These are phyloP conservation scores for Meyerozyma elateridarum DNA, from an alignment of 1,139 yeast species.

Conservation along the genomic window DNA sequence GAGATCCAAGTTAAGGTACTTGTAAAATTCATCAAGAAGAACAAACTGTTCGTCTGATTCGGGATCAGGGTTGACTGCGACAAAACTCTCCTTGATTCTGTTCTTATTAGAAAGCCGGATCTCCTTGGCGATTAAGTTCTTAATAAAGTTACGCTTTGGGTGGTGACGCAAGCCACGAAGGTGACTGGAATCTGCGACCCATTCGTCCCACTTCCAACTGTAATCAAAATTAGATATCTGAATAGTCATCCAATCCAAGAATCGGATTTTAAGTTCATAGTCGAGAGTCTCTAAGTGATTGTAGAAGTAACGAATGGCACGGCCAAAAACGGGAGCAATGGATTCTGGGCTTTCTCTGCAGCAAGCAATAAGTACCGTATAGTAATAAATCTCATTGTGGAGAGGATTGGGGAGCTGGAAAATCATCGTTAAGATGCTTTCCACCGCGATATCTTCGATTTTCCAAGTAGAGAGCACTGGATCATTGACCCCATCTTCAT, in stretches of 20 bases:
- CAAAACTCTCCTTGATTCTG: slow-evolving; percentile 71
- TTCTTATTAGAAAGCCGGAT: slow-evolving; percentile 68
- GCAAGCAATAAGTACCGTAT: slow-evolving; percentile 82
- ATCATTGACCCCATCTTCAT: slow-evolving; percentile 34
- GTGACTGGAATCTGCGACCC: slow-evolving; percentile 59
- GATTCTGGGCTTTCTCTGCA: slow-evolving; percentile 86
- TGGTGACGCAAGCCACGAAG: slow-evolving; percentile 44
- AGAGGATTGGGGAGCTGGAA: slow-evolving; percentile 68
- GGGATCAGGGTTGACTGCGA: slow-evolving; percentile 33
- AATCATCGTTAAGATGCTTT: slow-evolving; percentile 72
- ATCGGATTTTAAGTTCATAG: slow-evolving; percentile 68
- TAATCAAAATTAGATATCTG: slow-evolving; percentile 92
- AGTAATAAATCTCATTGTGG: slow-evolving; percentile 73
- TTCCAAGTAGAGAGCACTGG: slow-evolving; percentile 73
- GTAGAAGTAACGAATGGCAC: slow-evolving; percentile 85
- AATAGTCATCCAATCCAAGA: slow-evolving; percentile 88
- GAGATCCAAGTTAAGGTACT: slow-evolving; percentile 50
- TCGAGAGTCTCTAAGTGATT: slow-evolving; percentile 64
- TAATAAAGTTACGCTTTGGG: slow-evolving; percentile 72
- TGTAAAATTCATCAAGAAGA: slow-evolving; percentile 52
- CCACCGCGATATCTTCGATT: slow-evolving; percentile 86
- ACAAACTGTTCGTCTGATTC: slow-evolving; percentile 23
- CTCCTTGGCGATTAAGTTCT: slow-evolving; percentile 79
- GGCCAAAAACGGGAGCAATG: slow-evolving; percentile 92
- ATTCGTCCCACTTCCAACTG: slow-evolving; percentile 98